Evolutionary conservation across 2,329 filamentous ascomycete genomes (phyloP).

Genomic region (Trichoderma guizhouense): DNA sequence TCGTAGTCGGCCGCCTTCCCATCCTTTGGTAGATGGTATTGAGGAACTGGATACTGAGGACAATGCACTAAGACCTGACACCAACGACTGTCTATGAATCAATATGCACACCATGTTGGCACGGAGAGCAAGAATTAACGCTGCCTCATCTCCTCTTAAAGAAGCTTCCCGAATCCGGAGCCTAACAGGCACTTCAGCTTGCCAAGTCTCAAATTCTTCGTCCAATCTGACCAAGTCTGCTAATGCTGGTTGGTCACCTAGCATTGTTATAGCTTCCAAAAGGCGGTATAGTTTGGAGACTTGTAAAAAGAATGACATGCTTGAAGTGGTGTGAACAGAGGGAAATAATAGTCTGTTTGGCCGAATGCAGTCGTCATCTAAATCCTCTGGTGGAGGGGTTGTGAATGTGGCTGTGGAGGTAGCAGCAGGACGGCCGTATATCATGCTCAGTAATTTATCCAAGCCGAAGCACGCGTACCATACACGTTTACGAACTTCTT

Average conservation of each 20-base stretch:
- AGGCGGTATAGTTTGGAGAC: conserved; percentile 9
- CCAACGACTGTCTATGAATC: conserved; percentile 4
- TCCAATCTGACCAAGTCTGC: conserved; percentile 6
- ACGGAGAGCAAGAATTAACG: conserved; percentile 1
- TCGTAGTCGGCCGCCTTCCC: not conserved
- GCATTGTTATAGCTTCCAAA: not conserved
- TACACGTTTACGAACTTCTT: conserved; percentile 9
- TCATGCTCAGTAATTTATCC: conserved; percentile 12
- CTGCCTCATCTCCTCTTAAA: not conserved
- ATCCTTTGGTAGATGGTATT: not conserved
- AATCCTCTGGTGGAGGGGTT: conserved; percentile 5
- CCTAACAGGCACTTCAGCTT: not conserved
- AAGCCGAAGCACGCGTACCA: conserved; percentile 13
- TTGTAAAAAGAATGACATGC: conserved; percentile 7
- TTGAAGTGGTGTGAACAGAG: not conserved
- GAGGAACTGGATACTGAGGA: not conserved
- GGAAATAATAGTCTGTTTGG: not conserved
- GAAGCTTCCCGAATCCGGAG: not conserved
- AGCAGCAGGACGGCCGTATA: conserved; percentile 10
- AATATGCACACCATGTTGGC: conserved; percentile 10
- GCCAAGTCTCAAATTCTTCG: conserved; percentile 5
- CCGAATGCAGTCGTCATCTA: conserved; percentile 13
- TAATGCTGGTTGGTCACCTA: not conserved
- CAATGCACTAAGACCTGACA: conserved; percentile 2
- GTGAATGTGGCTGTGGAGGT: not conserved